A percentile compares a stretch with the other conserved stretches of the same genome.
Conservation (phyloP, 2,329 filamentous ascomycete genomes). For the Botrytis elliptica region DNA sequence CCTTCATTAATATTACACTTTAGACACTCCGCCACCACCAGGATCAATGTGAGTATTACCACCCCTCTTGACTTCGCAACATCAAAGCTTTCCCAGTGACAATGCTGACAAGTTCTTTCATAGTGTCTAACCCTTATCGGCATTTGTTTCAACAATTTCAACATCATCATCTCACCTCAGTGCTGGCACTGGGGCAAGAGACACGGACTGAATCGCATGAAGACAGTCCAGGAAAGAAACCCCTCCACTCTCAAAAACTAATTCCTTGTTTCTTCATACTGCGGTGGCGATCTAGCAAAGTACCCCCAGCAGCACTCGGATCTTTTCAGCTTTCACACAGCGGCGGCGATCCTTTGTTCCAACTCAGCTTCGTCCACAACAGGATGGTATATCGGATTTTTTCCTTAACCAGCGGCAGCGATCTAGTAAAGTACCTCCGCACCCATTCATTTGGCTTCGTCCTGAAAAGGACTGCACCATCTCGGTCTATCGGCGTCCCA, state of each 20-base stretch:
- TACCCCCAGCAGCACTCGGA: neutral
- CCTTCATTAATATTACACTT: neutral
- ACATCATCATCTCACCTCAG: too few relatives aligned
- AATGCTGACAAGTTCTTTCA: neutral
- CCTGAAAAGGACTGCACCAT: neutral
- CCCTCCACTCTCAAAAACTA: neutral
- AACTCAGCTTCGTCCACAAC: neutral
- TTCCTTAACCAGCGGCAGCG: neutral
- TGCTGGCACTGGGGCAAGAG: neutral
- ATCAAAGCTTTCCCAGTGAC: too few relatives aligned
- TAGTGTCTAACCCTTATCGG: neutral
- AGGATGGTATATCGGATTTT: neutral
- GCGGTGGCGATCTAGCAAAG: slow-evolving; percentile 1
- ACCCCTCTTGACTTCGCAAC: too few relatives aligned
- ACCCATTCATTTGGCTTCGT: neutral
- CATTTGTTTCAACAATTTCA: neutral
- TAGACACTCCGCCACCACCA: neutral
- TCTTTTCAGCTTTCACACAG: neutral
- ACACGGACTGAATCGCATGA: neutral
- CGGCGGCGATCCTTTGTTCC: neutral
- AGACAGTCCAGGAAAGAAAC: neutral
- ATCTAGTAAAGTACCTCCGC: slow-evolving; percentile 1
- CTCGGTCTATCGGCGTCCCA: neutral
- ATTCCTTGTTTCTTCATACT: neutral
- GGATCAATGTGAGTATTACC: too few relatives aligned